Conservation (phyloP, 495 filamentous ascomycete species). For the Penicillium longicatenatum region DNA sequence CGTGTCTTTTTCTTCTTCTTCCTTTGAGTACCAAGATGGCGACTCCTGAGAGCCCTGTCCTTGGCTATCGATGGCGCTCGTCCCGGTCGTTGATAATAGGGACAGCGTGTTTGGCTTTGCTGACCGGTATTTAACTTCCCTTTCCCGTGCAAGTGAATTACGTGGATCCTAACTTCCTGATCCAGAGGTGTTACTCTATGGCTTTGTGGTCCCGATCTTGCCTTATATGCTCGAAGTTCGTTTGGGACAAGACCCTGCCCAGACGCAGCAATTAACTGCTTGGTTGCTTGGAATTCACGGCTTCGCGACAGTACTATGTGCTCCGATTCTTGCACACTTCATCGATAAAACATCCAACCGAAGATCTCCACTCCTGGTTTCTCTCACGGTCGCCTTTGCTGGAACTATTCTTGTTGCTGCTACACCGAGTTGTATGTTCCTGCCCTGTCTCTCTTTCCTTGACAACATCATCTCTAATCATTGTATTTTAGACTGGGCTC, state of each 20-base stretch:
- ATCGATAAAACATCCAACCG: conserved; percentile 21
- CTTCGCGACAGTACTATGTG: conserved; percentile 8
- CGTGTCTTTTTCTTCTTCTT: neutral
- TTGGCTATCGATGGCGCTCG: conserved; percentile 4
- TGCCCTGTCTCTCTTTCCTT: too few species aligned
- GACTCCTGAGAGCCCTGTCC: neutral
- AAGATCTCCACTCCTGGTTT: conserved; percentile 8
- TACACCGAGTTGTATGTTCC: neutral
- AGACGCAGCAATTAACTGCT: conserved; percentile 19
- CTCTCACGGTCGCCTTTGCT: neutral
- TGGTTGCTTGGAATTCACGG: conserved; percentile 18
- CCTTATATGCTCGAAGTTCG: conserved; percentile 28
- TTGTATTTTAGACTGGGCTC: neutral
- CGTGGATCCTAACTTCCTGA: neutral
- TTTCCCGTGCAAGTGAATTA: neutral
- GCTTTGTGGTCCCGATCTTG: conserved; percentile 31
- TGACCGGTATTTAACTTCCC: neutral
- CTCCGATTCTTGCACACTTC: conserved; percentile 23
- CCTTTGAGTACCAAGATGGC: neutral
- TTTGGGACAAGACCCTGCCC: conserved; percentile 12
- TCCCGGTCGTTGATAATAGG: conserved; percentile 1
- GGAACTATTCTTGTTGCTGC: conserved; percentile 9
- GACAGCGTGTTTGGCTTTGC: neutral
- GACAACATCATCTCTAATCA: neutral
- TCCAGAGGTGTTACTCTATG: conserved; percentile 23